Base-by-base conservation (phyloP, 1,284 basidiomycete species). In the Albatrellus sp. region DNA sequence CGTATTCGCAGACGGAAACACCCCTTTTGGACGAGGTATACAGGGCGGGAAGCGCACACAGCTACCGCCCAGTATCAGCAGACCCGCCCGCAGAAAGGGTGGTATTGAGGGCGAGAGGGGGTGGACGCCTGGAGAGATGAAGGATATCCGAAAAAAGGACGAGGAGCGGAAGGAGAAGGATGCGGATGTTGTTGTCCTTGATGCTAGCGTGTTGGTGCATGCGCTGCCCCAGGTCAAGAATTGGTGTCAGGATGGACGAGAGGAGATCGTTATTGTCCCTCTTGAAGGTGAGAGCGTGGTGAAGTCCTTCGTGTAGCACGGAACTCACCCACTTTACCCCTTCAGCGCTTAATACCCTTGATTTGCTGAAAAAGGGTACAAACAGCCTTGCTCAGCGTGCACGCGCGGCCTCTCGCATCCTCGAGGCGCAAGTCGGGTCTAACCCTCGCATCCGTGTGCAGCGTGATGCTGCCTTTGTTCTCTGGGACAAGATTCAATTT, bases 281-380 rank as follows among this genome's bases (percentile, higher is more conserved):
- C 73, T 89, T 17, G 91, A 94, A 75, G 86, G 89, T 90, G 54
- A 46, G 75, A 24, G 24, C 7, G 4, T 7, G 24, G 24, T 7
- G 4, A 24, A 7, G 24, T 24, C 24, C 43, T n/a, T 37, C 36
- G 40, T 19, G 38, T 44, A 30, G 32, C 31, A n/a, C 20, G n/a
- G n/a, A n/a, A n/a, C n/a, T n/a, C n/a, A n/a, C n/a, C n/a, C n/a
- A n/a, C n/a, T n/a, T n/a, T n/a, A n/a, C n/a, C n/a, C n/a, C n/a
- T n/a, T 16, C 57, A 91, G 90, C 85, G 5, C 72, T 94, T 29
- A 90, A 90, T 57, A 94, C 90, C 0, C 75, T 96, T n/a, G 91
- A 96, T 60, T 67, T 93, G 5, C 75, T 94, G 53, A 96, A 96
- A 71, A 94, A 93, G 60, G 90, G 90, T 1, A 79, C 79, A 0